Evolutionary conservation across 1,284 basidiomycete species (phyloP).

Genomic region (Cystobasidium pallidum): DNA sequence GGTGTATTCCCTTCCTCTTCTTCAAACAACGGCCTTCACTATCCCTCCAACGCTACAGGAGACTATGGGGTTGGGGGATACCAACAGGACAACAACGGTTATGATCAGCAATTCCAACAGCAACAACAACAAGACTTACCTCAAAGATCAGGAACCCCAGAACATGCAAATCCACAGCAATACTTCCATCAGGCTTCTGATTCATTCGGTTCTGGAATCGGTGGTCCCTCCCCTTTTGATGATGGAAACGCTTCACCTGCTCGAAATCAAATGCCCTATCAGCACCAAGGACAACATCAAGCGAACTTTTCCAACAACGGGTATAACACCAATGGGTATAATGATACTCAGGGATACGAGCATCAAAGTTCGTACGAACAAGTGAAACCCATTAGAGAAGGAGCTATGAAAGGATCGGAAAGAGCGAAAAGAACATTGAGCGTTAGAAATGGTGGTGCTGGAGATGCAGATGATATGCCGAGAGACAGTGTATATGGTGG

Average conservation of each 20-base stretch:
- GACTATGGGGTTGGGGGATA: conserved; percentile 3
- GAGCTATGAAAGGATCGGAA: conserved; percentile 15
- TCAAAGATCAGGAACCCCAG: conserved; percentile 48
- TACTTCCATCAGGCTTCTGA: conserved; percentile 46
- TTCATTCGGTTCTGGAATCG: conserved; percentile 34
- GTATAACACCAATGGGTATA: neutral
- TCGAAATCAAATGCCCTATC: neutral
- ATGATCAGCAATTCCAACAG: conserved; percentile 12
- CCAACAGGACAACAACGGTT: neutral
- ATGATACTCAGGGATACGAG: conserved; percentile 13
- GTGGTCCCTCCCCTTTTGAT: conserved; percentile 25
- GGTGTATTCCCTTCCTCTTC: conserved; percentile 27
- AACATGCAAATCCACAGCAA: conserved; percentile 50
- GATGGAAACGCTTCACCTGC: conserved; percentile 27
- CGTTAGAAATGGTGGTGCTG: conserved; percentile 42
- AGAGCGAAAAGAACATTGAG: conserved; percentile 43
- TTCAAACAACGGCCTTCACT: neutral
- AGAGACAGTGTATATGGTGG: conserved; percentile 42
- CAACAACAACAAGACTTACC: neutral
- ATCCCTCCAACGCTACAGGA: neutral
- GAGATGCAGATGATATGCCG: conserved; percentile 3
- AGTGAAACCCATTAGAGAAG: conserved; percentile 6
- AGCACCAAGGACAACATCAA: neutral
- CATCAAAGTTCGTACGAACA: conserved; percentile 6
- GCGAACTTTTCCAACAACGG: too few species aligned